Base-by-base conservation (phyloP, 345 rosid species). In the Sonneratia caseolaris region DNA sequence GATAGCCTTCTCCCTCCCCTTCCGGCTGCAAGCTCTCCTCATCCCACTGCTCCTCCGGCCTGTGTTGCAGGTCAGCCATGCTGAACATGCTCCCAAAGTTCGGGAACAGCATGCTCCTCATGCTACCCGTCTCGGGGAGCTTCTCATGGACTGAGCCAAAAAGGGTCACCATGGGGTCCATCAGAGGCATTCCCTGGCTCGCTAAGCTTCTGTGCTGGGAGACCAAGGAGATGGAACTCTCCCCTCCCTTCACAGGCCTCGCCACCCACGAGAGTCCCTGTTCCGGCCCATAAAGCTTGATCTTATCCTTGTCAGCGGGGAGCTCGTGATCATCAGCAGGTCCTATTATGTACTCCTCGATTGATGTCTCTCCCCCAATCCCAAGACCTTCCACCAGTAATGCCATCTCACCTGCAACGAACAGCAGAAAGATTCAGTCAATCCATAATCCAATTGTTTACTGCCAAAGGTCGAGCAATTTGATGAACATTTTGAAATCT, bases 331-430 rank as follows among this genome's bases (percentile, higher is more conserved):
- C 84, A 75, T 86, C 96, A 32, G 72, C 91, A 14, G 94, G 88
- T 38, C 92, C 90, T 62, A 95, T 88, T 65, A 90, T 84, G 69
- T 90, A 93, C 79, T 92, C 99, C 79, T 95, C 99, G 68, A 95
- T 76, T 48, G 90, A 90, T 49, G 87, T 86, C 71, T 95, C 98
- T 43, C 94, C 97, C 38, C 99, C 98, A 11, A 90, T 80, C 37
- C 88, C 99, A 65, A 95, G 90, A 68, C 99, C 99, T 82, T 95
- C 97, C 71, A 89, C 92, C 59, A 95, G 86, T 78, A 95, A 86
- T 76, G 99, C 97, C 95, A 95, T 78, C 91, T 92, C 99, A 76
- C 97, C 99, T 95, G 87, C 66, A 62, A 73, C 78, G 4, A 14
- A 42, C 15, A 49, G 35, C 37, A 37, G 61, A 74, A 13, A 45